These are phyloP conservation scores for Citrus unshiu DNA, from an alignment of 345 rosid genomes.

Conservation along the genomic window DNA sequence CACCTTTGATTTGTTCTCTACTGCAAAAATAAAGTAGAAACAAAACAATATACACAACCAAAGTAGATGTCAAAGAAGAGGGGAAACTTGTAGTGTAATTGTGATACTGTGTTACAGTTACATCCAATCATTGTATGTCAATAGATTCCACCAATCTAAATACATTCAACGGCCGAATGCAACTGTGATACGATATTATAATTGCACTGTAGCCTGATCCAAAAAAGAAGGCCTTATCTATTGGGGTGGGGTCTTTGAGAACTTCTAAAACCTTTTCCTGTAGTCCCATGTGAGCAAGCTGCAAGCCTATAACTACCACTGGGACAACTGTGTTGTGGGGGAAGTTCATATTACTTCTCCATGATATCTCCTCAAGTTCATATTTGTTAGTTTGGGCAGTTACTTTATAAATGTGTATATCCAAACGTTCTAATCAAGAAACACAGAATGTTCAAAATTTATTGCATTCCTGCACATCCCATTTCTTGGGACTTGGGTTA, in stretches of 20 bases:
- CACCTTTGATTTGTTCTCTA: not conserved
- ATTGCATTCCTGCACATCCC: not conserved
- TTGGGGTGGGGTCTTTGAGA: conserved; percentile 11
- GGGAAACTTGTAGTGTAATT: too few species aligned
- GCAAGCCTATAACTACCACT: not conserved
- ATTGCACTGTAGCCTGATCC: accelerated
- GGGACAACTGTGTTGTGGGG: conserved; percentile 3
- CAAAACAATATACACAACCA: not conserved
- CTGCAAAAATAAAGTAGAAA: not conserved
- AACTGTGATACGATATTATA: too few species aligned
- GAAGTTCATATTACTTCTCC: not conserved
- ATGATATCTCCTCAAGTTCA: not conserved
- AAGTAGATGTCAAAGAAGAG: not conserved
- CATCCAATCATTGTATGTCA: too few species aligned
- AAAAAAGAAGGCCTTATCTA: not conserved
- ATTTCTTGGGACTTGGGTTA: not conserved
- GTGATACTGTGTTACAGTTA: too few species aligned
- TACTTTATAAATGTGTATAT: not conserved
- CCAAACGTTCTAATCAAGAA: not conserved
- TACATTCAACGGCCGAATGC: too few species aligned
- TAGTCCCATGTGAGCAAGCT: conserved; percentile 23
- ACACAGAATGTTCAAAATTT: not conserved
- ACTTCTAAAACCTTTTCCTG: not conserved
- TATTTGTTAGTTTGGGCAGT: conserved; percentile 15
- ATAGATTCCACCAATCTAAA: too few species aligned